These are phyloP conservation scores for Monoraphidium neglectum DNA, from an alignment of 139 green algal genomes.

Conservation along the genomic window DNA sequence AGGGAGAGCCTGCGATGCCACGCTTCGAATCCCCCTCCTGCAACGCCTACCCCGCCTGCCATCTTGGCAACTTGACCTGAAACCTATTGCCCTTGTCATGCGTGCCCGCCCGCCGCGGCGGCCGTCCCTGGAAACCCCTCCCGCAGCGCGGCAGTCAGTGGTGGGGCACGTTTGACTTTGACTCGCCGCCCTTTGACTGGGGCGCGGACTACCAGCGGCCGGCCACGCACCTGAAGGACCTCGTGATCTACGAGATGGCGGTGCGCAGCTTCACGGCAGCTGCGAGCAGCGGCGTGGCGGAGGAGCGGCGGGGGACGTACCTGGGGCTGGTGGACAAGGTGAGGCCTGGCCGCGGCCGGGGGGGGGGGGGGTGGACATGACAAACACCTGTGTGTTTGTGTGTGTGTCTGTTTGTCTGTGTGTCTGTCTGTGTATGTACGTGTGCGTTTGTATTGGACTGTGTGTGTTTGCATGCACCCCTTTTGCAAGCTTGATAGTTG, in stretches of 20 bases:
- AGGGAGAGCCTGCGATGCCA: too few relatives aligned
- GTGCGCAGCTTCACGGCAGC: slow-evolving; percentile 85
- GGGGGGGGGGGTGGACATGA: too few relatives aligned
- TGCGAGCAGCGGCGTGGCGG: slow-evolving; percentile 51
- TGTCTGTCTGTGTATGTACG: not conserved
- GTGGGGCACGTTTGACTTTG: slow-evolving; percentile 86
- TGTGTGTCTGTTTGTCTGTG: not conserved
- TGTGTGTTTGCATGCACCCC: not conserved
- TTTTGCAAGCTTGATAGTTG: not conserved
- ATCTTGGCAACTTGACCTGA: too few relatives aligned
- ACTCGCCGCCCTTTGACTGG: slow-evolving; percentile 80
- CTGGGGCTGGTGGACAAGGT: slow-evolving; percentile 81
- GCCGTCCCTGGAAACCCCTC: too few relatives aligned
- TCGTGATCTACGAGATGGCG: slow-evolving; percentile 87
- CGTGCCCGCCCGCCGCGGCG: too few relatives aligned
- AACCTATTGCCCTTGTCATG: too few relatives aligned
- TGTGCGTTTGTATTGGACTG: not conserved
- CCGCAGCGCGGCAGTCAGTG: slow-evolving; percentile 73
- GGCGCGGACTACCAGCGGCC: slow-evolving; percentile 57
- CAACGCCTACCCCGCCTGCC: too few relatives aligned
- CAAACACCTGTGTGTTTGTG: too few relatives aligned
- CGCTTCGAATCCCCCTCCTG: too few relatives aligned
- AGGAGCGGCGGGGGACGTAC: slow-evolving; percentile 71
- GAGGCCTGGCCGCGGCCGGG: not conserved
- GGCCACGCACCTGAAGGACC: slow-evolving; percentile 34